phyloP scores from a whole-genome alignment of 2,329 filamentous ascomycete genomes.

The Thielaviopsis euricoi region DNA sequence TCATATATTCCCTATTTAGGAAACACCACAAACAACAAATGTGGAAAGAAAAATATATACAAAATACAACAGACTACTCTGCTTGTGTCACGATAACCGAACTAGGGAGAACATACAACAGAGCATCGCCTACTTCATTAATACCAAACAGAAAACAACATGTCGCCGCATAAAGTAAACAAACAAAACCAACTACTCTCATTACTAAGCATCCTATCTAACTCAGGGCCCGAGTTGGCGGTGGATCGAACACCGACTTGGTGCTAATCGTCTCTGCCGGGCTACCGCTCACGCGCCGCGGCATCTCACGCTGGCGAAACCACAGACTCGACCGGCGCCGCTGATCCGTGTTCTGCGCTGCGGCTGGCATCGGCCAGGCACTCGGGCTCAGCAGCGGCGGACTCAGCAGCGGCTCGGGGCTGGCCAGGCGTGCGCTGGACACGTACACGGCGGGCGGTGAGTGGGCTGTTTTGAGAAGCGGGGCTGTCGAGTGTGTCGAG shows the following conservation, averaged over 20 bases:
- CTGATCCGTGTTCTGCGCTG: background rate
- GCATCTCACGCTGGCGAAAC: background rate
- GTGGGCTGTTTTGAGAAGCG: conserved; percentile 19
- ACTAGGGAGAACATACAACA: too few relatives aligned
- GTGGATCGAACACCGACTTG: background rate
- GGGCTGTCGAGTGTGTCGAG: conserved; percentile 20
- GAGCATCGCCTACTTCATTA: background rate
- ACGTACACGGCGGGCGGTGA: conserved; percentile 19
- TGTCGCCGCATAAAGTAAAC: background rate
- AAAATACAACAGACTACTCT: too few relatives aligned
- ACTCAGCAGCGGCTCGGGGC: background rate
- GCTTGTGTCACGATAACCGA: too few relatives aligned
- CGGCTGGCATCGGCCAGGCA: background rate
- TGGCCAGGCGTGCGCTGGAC: background rate
- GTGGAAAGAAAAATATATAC: too few relatives aligned
- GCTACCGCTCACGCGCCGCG: background rate
- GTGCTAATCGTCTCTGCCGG: background rate
- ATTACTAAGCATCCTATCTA: background rate
- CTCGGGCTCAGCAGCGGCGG: background rate
- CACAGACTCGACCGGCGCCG: background rate
- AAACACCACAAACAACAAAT: too few relatives aligned
- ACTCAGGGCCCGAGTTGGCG: background rate
- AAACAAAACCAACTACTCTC: background rate
- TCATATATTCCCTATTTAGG: background rate
- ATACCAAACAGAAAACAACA: background rate